Conservation (phyloP, 2,329 filamentous ascomycete species). For the Exophiala viscosa region DNA sequence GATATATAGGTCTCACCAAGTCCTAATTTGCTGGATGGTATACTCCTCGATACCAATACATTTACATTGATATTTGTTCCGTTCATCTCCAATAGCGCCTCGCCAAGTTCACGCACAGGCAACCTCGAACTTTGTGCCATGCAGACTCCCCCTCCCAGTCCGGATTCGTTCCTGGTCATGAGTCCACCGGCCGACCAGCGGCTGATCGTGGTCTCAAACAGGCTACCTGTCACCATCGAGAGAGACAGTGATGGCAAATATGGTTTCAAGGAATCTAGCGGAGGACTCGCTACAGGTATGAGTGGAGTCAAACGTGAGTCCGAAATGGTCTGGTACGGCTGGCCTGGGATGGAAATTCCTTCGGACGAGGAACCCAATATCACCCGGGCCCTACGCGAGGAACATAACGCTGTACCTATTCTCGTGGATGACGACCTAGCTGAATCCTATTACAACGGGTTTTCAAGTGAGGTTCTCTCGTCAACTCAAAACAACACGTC, state of each 20-base stretch:
- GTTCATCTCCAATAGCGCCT: background rate
- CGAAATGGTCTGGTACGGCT: slow-evolving; percentile 5
- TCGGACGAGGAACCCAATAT: background rate
- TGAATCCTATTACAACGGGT: slow-evolving; percentile 3
- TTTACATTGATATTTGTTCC: background rate
- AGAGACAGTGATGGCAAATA: background rate
- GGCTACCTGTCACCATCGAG: slow-evolving; percentile 1
- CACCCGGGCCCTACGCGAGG: background rate
- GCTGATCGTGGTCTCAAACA: background rate
- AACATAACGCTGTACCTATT: slow-evolving; percentile 1
- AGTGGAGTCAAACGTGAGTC: background rate
- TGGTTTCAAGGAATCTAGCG: background rate
- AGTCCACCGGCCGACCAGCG: background rate
- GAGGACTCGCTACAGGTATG: slow-evolving; percentile 1
- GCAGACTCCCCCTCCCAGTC: slow-evolving; percentile 1
- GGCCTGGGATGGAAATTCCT: slow-evolving; percentile 2
- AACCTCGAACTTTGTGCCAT: background rate
- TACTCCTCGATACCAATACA: background rate
- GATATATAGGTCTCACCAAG: background rate
- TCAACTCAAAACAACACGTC: background rate
- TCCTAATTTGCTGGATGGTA: background rate
- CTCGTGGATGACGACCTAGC: background rate
- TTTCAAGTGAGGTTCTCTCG: slow-evolving; percentile 1
- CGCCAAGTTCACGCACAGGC: background rate
- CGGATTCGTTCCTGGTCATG: background rate